Evolutionary conservation across 2,329 filamentous ascomycete species (phyloP).

Genomic region (Metarhizium guizhouense): DNA sequence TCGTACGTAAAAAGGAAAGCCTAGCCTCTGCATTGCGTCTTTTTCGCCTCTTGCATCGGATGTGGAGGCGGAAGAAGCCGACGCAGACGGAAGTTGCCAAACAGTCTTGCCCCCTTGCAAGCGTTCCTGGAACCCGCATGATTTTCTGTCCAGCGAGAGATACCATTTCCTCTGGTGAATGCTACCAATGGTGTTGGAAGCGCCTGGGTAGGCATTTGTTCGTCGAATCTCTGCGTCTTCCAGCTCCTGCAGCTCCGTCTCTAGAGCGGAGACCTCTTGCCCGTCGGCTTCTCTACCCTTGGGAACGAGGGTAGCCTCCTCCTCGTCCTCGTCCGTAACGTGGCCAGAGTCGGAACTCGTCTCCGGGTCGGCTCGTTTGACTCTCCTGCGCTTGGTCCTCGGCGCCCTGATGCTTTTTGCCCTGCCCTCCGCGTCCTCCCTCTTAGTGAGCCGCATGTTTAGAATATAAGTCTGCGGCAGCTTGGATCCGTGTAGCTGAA

Average conservation of each 20-base stretch:
- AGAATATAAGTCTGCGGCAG: conserved; percentile 46
- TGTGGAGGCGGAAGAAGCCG: neutral
- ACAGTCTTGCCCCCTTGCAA: conserved; percentile 12
- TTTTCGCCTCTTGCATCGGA: neutral
- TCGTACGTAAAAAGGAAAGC: conserved; percentile 52
- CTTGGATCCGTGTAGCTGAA: conserved; percentile 44
- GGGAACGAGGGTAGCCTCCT: conserved; percentile 9
- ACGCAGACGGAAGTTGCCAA: conserved; percentile 5
- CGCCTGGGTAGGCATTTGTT: conserved; percentile 59
- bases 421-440: conserved; percentile 28
- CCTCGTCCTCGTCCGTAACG: neutral
- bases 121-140: conserved; percentile 45
- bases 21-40: conserved; percentile 16
- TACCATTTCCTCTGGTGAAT: conserved; percentile 62
- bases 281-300: conserved; percentile 8
- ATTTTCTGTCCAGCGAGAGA: conserved; percentile 49
- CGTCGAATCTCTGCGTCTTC: conserved; percentile 45
- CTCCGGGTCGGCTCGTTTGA: conserved; percentile 9
- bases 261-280: conserved; percentile 23
- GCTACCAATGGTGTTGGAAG: conserved; percentile 56
- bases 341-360: conserved; percentile 14
- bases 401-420: conserved; percentile 11
- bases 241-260: conserved; percentile 33
- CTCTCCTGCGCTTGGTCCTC: neutral
- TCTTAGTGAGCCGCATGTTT: conserved; percentile 41